phyloP scores from a whole-genome alignment of 106 monocot species.

The Platanthera guangdongensis region DNA sequence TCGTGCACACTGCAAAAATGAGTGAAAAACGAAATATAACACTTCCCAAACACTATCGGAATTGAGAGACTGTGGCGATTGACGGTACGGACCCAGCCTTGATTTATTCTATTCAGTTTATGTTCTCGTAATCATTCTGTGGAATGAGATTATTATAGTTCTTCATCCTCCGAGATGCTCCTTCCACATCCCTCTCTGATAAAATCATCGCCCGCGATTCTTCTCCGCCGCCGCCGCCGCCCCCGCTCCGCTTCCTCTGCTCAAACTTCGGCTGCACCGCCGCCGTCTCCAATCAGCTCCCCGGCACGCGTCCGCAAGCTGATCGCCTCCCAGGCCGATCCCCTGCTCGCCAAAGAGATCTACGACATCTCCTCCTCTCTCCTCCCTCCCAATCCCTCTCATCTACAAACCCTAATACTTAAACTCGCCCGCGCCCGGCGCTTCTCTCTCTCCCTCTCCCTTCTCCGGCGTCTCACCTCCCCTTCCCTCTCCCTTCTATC shows the following conservation, averaged over 20 bases:
- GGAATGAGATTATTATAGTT: no score
- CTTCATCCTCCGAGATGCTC: no score
- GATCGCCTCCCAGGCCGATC: slow-evolving; percentile 56
- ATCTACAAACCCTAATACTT: slow-evolving; percentile 32
- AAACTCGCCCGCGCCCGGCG: slow-evolving; percentile 32
- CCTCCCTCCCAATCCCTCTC: slow-evolving; percentile 36
- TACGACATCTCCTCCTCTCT: slow-evolving; percentile 32
- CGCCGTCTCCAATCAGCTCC: slow-evolving; percentile 15
- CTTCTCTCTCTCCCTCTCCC: slow-evolving; percentile 24
- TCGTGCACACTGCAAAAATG: no score
- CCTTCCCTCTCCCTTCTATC: slow-evolving; percentile 11
- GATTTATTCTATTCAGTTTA: no score
- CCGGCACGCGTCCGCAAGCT: slow-evolving; percentile 80
- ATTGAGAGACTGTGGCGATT: no score
- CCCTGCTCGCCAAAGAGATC: slow-evolving; percentile 72
- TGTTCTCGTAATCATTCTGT: no score
- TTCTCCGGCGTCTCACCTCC: slow-evolving; percentile 23
- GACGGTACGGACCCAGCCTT: no score
- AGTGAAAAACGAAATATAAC: no score
- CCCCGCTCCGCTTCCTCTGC: not conserved
- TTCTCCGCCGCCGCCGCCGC: not conserved
- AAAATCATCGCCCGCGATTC: not conserved
- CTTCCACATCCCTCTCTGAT: no score
- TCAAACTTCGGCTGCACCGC: not conserved
- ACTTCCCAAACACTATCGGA: no score